These are phyloP conservation scores for Neofusicoccum parvum DNA, from an alignment of 2,329 filamentous ascomycete genomes.

Conservation along the genomic window DNA sequence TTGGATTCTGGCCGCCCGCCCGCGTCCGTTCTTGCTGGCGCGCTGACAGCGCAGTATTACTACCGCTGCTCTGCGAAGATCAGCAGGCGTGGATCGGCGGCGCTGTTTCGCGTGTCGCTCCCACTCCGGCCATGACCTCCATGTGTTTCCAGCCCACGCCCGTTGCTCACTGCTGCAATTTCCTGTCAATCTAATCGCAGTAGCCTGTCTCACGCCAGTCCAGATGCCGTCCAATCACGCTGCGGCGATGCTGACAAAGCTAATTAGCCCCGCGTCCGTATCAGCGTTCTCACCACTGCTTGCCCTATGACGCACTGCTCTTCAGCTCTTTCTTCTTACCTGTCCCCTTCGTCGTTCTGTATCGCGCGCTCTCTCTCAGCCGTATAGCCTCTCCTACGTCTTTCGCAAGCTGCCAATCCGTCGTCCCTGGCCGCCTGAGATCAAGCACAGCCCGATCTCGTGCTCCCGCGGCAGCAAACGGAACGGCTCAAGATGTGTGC, in stretches of 20 bases:
- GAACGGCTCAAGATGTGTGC: background rate
- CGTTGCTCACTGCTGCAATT: background rate
- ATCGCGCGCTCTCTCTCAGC: background rate
- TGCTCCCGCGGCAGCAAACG: background rate
- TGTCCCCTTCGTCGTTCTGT: background rate
- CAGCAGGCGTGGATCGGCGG: background rate
- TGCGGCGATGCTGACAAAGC: constrained; percentile 3
- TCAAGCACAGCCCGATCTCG: background rate
- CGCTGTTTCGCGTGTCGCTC: background rate
- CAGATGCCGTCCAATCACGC: background rate
- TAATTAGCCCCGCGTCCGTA: background rate
- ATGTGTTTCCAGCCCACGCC: background rate
- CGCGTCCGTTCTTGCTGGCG: too few relatives aligned
- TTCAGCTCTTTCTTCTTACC: background rate
- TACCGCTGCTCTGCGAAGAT: background rate
- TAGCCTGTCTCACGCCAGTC: background rate
- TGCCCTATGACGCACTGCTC: background rate
- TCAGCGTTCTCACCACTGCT: background rate
- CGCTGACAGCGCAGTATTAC: background rate
- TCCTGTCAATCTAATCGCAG: background rate
- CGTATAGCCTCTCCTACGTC: background rate
- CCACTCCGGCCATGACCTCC: background rate
- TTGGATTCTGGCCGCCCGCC: too few relatives aligned
- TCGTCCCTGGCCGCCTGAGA: background rate
- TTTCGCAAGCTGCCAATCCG: background rate